A percentile compares a stretch with the other conserved stretches of the same genome.
phyloP scores from a whole-genome alignment of 306 rosid genomes.

The Lathyrus aphaca region DNA sequence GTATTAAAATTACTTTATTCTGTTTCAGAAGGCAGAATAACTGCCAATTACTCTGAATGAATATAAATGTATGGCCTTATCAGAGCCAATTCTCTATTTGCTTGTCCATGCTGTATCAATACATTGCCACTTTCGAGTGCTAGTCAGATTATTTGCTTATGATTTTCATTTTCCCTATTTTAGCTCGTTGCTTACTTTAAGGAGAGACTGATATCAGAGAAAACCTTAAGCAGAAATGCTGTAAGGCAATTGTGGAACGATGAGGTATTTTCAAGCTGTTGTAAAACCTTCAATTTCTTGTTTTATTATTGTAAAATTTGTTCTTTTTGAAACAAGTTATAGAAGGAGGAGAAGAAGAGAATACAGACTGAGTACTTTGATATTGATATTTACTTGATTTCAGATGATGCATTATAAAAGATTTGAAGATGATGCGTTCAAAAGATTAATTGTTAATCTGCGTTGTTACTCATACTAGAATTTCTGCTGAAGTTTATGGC shows the following conservation, averaged over 20 bases:
- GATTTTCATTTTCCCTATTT: constrained; percentile 38
- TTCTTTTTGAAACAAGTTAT: background rate
- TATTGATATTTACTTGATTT: constrained; percentile 9
- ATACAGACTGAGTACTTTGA: background rate
- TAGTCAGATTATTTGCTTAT: constrained; percentile 38
- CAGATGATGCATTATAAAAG: background rate
- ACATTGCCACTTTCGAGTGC: constrained; percentile 21
- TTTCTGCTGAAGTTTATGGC: no score
- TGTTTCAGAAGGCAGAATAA: constrained; percentile 27
- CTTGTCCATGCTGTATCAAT: constrained; percentile 11
- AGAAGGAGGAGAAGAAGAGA: background rate
- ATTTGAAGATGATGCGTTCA: background rate
- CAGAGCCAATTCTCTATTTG: constrained; percentile 14
- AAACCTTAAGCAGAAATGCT: constrained; percentile 72
- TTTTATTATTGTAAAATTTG: constrained; percentile 27
- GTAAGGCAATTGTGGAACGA: constrained; percentile 64
- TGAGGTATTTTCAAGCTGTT: constrained; percentile 55
- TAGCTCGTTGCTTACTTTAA: constrained; percentile 71
- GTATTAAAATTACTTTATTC: constrained; percentile 45
- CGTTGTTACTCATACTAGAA: no score
- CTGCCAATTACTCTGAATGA: constrained; percentile 1
- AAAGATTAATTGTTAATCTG: no score
- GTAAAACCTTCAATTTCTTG: constrained; percentile 18
- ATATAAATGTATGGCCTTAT: constrained; percentile 7
- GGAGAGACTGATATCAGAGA: constrained; percentile 74